Base-by-base conservation (phyloP, 805 yeast species). In the Yamadazyma paraphyllophila region DNA sequence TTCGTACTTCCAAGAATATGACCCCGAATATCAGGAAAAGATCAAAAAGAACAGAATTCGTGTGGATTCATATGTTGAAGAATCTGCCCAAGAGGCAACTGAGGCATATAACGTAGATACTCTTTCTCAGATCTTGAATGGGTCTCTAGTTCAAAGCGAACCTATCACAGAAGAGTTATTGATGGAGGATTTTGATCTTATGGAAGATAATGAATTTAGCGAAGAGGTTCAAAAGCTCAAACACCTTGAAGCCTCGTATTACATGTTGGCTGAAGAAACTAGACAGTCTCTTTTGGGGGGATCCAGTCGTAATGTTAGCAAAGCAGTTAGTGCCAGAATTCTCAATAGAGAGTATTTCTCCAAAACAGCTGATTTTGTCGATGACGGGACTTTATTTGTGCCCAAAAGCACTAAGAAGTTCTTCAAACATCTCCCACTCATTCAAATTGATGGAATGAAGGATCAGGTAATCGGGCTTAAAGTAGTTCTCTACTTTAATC, bases 1-100 rank as follows among this genome's bases (percentile, higher is more conserved):
- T 1, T 78, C 86, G 0, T 79, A 85, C 56, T 87, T 75, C 51
- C 91, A 85, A 50, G 44, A 56, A 8, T 62, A 68, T 47, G 74
- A 71, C 51, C 55, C 51, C 15, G 73, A 66, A 40, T 71, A 65
- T 41, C 51, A 49, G 25, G 9, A 54, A 55, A 11, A 41, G 51
- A 14, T 33, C 38, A 7, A 49, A 45, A 20, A 32, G 41, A 10
- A 27, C 4, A 37, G 34, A 33, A 16, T 26, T 5, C 5, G 10
- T 14, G 14, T 29, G 25, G 30, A 31, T 12, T 27, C 26, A 9
- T 26, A 24, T 16, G 13, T 36, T 26, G 12, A 15, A 8, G 12
- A 25, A 9, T 13, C 24, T 2, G 14, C 24, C n/a, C 30, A 30
- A 9, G 27, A 15, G 4, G 24, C 27, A 9, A 29, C 14, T 11